These are phyloP conservation scores for Jamesozyma rosinii DNA, from an alignment of 805 yeast genomes.

Conservation along the genomic window DNA sequence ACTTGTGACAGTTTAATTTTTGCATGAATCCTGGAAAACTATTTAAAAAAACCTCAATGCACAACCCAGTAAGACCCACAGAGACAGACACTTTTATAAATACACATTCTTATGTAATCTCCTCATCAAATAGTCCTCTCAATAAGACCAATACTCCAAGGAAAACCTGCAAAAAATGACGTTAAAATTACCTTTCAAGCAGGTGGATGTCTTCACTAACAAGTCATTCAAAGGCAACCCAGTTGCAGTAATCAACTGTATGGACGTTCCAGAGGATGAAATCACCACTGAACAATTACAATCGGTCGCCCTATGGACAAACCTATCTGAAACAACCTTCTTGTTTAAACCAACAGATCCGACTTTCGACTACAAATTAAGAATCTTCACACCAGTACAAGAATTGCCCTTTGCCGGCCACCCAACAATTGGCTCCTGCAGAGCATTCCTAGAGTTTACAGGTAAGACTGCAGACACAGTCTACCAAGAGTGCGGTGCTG, in stretches of 20 bases:
- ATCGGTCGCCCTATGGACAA: constrained; percentile 49
- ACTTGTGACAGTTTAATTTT: too few relatives aligned
- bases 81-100: too few relatives aligned
- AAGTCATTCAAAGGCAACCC: constrained; percentile 42
- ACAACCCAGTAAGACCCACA: too few relatives aligned
- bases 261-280: constrained; percentile 11
- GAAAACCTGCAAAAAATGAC: constrained; percentile 6
- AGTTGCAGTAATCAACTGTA: constrained; percentile 38
- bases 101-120: too few relatives aligned
- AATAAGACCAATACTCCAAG: not conserved
- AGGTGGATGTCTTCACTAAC: constrained; percentile 31
- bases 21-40: too few relatives aligned
- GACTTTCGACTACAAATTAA: constrained; percentile 38
- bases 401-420: constrained; percentile 60
- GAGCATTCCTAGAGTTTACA: constrained; percentile 37
- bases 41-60: too few relatives aligned
- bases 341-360: constrained; percentile 34
- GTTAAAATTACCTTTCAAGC: constrained; percentile 24
- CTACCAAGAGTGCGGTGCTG: constrained; percentile 40
- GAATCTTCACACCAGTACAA: constrained; percentile 39
- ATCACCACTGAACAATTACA: constrained; percentile 37
- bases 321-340: constrained; percentile 51
- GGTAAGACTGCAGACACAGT: constrained; percentile 22
- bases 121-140: too few relatives aligned
- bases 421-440: constrained; percentile 48